Base-by-base conservation (phyloP, 257 asterid species). In the Rehmannia glutinosa region DNA sequence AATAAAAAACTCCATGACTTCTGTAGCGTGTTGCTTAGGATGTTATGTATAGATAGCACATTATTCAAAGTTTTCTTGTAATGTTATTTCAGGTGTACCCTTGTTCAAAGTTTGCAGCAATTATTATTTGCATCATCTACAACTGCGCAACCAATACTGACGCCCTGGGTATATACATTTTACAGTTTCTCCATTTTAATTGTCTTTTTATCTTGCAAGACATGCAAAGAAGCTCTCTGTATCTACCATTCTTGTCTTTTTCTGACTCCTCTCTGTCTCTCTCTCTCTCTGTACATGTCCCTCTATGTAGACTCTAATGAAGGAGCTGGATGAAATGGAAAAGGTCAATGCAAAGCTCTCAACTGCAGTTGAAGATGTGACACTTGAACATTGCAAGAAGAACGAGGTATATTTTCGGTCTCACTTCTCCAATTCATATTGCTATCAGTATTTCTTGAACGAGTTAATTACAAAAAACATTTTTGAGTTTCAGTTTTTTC, bases 311-410 rank as follows among this genome's bases (percentile, higher is more conserved):
- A 68, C 90, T 56, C 73, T 93, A 70, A 93, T 90, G 96, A 93
- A 88, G 83, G 97, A 90, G 79, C 88, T 93, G 50, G 99, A 91
- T 69, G 96, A 87, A 81, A 88, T 93, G 96, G 99, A 88, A 71
- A 91, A 93, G 82, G 87, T 85, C 71, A 93, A 93, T 35, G 88
- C 88, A 5, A 85, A 93, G 73, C 89, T 93, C 52, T 92, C 99
- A 16, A 76, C 92, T 65, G 96, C 96, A 60, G 95, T 93, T 32
- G 99, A 93, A 70, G 97, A 90, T 15, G 97, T 90, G 73, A 86
- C 91, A 11, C 82, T 82, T 30, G 97, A 93, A 81, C 97, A 93
- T 69, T 82, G 84, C 87, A 90, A 93, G 86, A 93, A 93, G 88
- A 93, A 82, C 45, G 97, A 88, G 88, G 97, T 88, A 76, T 57